Conservation (phyloP, 1,284 basidiomycete genomes). For the Cutaneotrichosporon curvatum region DNA sequence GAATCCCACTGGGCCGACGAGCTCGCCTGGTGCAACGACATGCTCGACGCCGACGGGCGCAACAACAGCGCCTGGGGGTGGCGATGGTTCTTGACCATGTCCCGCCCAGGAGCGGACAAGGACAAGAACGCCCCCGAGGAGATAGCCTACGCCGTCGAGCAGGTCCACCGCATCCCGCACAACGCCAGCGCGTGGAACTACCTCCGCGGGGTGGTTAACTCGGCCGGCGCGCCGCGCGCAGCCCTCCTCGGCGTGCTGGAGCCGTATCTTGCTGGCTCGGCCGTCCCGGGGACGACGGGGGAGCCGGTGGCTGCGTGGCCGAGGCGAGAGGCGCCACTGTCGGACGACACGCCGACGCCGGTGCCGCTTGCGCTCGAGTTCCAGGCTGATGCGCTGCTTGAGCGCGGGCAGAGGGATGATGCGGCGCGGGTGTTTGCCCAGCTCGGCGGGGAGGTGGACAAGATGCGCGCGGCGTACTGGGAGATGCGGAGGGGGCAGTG, state of each 20-base stretch:
- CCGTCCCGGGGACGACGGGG: conserved; percentile 12
- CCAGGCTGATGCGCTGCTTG: conserved; percentile 67
- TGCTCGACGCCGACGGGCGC: conserved; percentile 71
- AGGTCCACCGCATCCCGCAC: conserved; percentile 79
- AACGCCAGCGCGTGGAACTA: conserved; percentile 94
- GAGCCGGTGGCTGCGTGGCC: conserved; percentile 24
- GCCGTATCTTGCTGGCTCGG: conserved; percentile 52
- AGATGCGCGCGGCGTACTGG: conserved; percentile 54
- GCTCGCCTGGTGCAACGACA: conserved; percentile 64
- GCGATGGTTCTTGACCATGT: conserved; percentile 84
- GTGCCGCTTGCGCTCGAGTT: conserved; percentile 75
- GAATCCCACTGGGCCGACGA: conserved; percentile 71
- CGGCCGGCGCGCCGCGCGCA: conserved; percentile 49
- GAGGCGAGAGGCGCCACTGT: conserved; percentile 49
- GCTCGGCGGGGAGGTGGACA: conserved; percentile 64
- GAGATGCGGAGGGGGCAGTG: conserved; percentile 26
- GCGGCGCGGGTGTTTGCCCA: conserved; percentile 61
- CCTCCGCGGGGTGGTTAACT: conserved; percentile 56
- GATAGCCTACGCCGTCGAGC: conserved; percentile 54
- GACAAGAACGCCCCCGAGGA: not conserved
- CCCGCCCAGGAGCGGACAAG: conserved; percentile 52
- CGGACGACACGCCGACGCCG: conserved; percentile 63
- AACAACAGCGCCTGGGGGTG: conserved; percentile 99
- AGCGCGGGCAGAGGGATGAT: conserved; percentile 50
- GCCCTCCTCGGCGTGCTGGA: conserved; percentile 56